Evolutionary conservation across 1,284 basidiomycete genomes (phyloP).

Genomic region (Fomitiporia mediterranea): DNA sequence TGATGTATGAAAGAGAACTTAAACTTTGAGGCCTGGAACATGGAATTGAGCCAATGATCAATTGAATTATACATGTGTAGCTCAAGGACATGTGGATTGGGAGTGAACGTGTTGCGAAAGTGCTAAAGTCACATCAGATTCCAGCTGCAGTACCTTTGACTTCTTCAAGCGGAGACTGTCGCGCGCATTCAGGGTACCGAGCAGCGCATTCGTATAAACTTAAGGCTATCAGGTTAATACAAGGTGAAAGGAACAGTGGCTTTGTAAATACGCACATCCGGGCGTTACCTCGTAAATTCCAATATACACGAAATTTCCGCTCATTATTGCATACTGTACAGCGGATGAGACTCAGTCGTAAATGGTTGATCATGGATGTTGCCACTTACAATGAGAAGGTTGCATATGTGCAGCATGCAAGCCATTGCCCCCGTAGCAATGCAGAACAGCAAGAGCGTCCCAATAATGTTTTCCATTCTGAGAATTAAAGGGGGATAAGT

Average conservation of each 20-base stretch:
- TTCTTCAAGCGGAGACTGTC: conserved; percentile 2
- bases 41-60: too few species aligned
- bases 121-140: too few species aligned
- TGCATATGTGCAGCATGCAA: conserved; percentile 1
- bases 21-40: too few species aligned
- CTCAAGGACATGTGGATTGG: too few species aligned
- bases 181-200: conserved; percentile 15
- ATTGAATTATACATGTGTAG: too few species aligned
- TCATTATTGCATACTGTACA: too few species aligned
- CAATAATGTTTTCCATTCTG: neutral
- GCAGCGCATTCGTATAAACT: conserved; percentile 15
- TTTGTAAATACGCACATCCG: conserved; percentile 2
- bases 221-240: too few species aligned
- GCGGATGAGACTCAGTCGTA: too few species aligned
- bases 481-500: too few species aligned
- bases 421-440: conserved; percentile 2
- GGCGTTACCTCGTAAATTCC: conserved; percentile 4
- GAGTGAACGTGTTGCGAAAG: too few species aligned
- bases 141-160: too few species aligned
- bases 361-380: neutral
- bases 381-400: conserved; percentile 8
- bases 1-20: too few species aligned
- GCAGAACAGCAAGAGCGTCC: conserved; percentile 12
- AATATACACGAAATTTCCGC: conserved; percentile 7
- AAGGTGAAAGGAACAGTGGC: neutral